Percentiles rank a stretch among this genome's conserved stretches.
Conservation (phyloP, 768 basidiomycete species). For the Hypholoma sublateritium region DNA sequence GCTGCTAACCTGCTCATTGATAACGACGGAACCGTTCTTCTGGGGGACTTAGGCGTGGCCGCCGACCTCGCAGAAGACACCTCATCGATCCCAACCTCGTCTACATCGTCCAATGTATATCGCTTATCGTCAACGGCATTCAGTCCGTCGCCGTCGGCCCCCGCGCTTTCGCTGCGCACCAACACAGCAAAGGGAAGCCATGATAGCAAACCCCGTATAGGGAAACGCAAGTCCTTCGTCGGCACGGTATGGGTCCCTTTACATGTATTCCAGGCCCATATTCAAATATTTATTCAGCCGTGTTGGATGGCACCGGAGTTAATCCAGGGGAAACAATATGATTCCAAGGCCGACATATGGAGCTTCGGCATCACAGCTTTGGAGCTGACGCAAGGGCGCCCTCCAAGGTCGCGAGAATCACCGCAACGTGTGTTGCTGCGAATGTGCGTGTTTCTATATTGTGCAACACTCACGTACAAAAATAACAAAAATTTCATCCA, state of each 20-base stretch:
- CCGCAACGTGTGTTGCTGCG: slow-evolving; percentile 73
- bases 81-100: slow-evolving; percentile 28
- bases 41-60: slow-evolving; percentile 93
- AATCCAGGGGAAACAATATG: slow-evolving; percentile 81
- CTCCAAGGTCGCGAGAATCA: slow-evolving; percentile 78
- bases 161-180: slow-evolving; percentile 9
- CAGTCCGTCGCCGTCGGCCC: slow-evolving; percentile 23
- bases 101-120: slow-evolving; percentile 24
- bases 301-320: slow-evolving; percentile 99
- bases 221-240: slow-evolving; percentile 90
- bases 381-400: slow-evolving; percentile 84
- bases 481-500: slow-evolving; percentile 2
- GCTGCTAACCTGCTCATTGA: slow-evolving; percentile 93
- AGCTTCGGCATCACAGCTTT: slow-evolving; percentile 95
- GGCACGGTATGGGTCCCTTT: slow-evolving; percentile 62
- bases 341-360: slow-evolving; percentile 91
- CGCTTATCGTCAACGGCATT: slow-evolving; percentile 30
- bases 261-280: background rate
- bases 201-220: slow-evolving; percentile 44
- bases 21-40: slow-evolving; percentile 84
- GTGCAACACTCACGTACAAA: background rate
- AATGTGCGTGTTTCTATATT: slow-evolving; percentile 44
- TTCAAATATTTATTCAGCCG: slow-evolving; percentile 43
- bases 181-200: slow-evolving; percentile 32
- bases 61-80: slow-evolving; percentile 76